phyloP scores from a whole-genome alignment of 148 eudicot genomes.

The Chenopodium quinoa region DNA sequence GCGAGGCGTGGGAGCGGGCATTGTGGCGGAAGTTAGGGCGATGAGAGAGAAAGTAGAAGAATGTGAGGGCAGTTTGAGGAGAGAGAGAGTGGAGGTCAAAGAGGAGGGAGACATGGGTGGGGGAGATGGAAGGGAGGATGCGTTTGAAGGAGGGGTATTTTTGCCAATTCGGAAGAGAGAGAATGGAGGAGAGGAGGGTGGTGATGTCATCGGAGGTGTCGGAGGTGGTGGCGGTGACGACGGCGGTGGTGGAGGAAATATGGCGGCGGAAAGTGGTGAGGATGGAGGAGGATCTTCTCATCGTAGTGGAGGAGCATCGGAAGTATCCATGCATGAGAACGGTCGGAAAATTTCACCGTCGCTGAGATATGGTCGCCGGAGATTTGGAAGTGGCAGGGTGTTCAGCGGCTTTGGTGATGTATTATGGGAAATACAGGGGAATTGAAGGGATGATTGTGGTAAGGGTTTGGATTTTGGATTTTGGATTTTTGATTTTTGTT shows the following conservation, averaged over 20 bases:
- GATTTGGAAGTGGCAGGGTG: neutral
- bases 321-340: constrained; percentile 25
- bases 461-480: constrained; percentile 4
- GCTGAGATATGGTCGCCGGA: constrained; percentile 16
- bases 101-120: constrained; percentile 45
- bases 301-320: constrained; percentile 22
- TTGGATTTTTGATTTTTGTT: neutral
- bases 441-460: neutral
- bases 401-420: neutral
- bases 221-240: neutral
- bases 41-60: constrained; percentile 43
- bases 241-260: constrained; percentile 21
- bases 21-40: constrained; percentile 49
- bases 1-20: constrained; percentile 36
- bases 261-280: constrained; percentile 9
- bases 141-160: constrained; percentile 47
- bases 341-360: constrained; percentile 4
- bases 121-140: constrained; percentile 48
- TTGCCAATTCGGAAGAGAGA: constrained; percentile 67
- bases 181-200: constrained; percentile 43
- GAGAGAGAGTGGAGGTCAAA: constrained; percentile 43
- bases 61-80: constrained; percentile 45
- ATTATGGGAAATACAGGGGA: neutral
- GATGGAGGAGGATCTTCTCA: constrained; percentile 35
- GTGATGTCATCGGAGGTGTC: constrained; percentile 22